phyloP scores from a whole-genome alignment of 208 protist genomes.

The Trypanosoma conorhini region DNA sequence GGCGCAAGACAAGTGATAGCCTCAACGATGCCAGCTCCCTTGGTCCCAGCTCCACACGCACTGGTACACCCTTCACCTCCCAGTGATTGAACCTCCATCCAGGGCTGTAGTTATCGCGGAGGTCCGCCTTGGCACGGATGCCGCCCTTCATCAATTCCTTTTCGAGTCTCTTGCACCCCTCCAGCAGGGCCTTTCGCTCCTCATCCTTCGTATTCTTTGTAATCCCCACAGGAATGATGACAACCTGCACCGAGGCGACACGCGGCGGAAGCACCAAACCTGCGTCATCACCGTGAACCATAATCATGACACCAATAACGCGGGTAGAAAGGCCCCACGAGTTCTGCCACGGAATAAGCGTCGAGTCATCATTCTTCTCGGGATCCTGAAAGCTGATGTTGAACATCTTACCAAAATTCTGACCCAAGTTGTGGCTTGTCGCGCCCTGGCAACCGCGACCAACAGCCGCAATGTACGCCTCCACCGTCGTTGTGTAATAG shows the following conservation, averaged over 20 bases:
- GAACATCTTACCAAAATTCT: constrained; percentile 99
- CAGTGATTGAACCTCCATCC: constrained; percentile 99
- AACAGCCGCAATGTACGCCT: constrained; percentile 97
- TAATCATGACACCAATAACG: constrained; percentile 97
- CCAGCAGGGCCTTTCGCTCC: constrained; percentile 51
- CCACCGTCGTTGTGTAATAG: constrained; percentile 98
- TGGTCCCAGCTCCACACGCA: constrained; percentile 98
- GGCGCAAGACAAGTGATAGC: constrained; percentile 63
- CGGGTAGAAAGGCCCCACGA: constrained; percentile 99
- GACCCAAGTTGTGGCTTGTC: constrained; percentile 96
- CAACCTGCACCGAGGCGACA: constrained; percentile 95
- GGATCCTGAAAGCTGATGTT: constrained; percentile 95
- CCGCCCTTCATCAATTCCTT: constrained; percentile 62
- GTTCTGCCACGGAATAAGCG: constrained; percentile 97
- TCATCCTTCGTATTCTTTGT: constrained; percentile 77
- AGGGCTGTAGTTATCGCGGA: constrained; percentile 95
- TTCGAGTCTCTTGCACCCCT: constrained; percentile 56
- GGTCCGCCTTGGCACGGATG: constrained; percentile 91
- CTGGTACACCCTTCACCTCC: constrained; percentile 97
- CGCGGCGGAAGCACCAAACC: constrained; percentile 98
- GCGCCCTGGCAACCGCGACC: constrained; percentile 97
- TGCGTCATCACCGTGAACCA: constrained; percentile 99
- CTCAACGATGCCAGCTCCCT: constrained; percentile 91
- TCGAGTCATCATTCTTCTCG: constrained; percentile 77
- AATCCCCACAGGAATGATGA: constrained; percentile 93